Evolutionary conservation across 371 early-diverging fungal species (phyloP), one percentile per base, ranked within the genome.

Genomic region (Mortierella sp.): DNA sequence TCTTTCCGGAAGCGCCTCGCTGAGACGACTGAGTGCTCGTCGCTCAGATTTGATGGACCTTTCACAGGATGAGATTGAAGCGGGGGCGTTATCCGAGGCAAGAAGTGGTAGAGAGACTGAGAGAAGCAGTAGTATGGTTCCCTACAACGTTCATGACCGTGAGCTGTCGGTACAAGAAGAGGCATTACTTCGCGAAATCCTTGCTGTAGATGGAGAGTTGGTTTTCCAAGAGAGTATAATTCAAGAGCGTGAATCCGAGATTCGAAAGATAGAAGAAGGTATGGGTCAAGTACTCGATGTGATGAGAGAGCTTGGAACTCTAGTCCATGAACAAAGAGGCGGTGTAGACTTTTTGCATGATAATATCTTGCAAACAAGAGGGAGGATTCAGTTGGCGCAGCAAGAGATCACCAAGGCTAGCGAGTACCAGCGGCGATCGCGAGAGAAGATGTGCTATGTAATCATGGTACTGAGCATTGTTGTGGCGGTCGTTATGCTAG

Each of bases 351-450:
- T 69, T 10, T 35, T 78, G 12, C 78, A 78, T 23, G 78, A 78
- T 40, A 78, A 72, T 29, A 72, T 78, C 34, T 40, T 69, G 35
- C 78, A 78, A 49, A 66, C 66, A 5, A 45, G 73, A 2, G 70
- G 70, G 0, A 40, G 72, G 19, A 68, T 61, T 26, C 66, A 72
- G 1, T 32, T 56, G 15, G 78, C 66, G 12, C 73, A 78, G 9
- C 78, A 78, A 49, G 78, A 78, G 45, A 26, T 78, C 13, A n/a
- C 69, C 7, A 72, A 78, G 60, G 78, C 78, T 31, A 78, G 78
- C 22, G 78, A 78, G 37, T 55, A 78, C 45, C 72, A 78, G 29
- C 61, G 78, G 15, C 65, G 49, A 29, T 69, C 66, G 8, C 67
- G 78, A 22, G 78, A 78, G 32, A 68, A 66, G 40, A 22, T 78